Evolutionary conservation across 331 rosid genomes (phyloP).

Genomic region (Acacia pycnantha): DNA sequence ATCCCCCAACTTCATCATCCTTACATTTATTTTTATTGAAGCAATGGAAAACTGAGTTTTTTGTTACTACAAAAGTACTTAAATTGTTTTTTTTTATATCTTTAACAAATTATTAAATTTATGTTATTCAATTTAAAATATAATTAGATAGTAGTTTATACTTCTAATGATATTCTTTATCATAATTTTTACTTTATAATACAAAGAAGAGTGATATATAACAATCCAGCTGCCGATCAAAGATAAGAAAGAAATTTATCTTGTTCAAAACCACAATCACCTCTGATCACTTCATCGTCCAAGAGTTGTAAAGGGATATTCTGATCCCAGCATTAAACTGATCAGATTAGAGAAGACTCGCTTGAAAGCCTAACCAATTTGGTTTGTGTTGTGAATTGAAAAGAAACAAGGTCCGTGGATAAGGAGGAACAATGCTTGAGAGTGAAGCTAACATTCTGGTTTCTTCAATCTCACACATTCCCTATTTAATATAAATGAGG

Average conservation of each 20-base stretch:
- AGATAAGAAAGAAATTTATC: background rate
- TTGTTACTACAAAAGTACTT: background rate
- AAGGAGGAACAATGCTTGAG: conserved; percentile 14
- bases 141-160: background rate
- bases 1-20: conserved; percentile 1
- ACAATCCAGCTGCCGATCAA: background rate
- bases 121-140: background rate
- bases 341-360: background rate
- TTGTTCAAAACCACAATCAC: background rate
- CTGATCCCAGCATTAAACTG: background rate
- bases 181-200: background rate
- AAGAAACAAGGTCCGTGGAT: background rate
- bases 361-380: too few species aligned
- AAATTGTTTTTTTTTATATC: background rate
- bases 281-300: background rate
- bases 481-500: background rate
- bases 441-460: background rate
- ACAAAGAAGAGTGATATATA: background rate
- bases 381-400: background rate
- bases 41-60: background rate
- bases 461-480: conserved; percentile 2
- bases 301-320: background rate
- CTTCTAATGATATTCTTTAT: too few species aligned
- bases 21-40: background rate
- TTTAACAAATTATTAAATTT: background rate